A percentile compares a stretch with the other conserved stretches of the same genome.
phyloP scores from a whole-genome alignment of 768 basidiomycete species.

The Suillus discolor region DNA sequence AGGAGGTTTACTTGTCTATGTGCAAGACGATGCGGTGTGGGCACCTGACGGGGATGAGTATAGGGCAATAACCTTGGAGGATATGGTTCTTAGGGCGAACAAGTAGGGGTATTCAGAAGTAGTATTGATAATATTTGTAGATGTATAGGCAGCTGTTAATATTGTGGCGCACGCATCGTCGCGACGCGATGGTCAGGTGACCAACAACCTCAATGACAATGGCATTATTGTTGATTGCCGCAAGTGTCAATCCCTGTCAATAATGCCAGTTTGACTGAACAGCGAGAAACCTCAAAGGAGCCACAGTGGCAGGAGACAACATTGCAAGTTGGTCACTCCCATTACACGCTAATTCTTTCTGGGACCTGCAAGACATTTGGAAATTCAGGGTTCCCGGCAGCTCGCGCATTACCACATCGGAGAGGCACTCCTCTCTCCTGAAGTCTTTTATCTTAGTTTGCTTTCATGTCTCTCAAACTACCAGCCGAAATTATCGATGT shows the following conservation, averaged over 20 bases:
- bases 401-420: neutral
- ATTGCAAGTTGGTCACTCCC: neutral
- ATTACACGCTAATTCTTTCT: neutral
- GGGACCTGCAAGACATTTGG: neutral
- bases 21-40: constrained; percentile 95
- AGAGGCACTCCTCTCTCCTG: neutral
- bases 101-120: constrained; percentile 17
- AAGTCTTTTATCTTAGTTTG: neutral
- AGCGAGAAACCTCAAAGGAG: neutral
- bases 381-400: neutral
- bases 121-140: no score
- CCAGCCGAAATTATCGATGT: constrained; percentile 26
- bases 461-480: neutral
- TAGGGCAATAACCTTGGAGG: constrained; percentile 81
- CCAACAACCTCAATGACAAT: neutral
- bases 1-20: constrained; percentile 86
- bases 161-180: no score
- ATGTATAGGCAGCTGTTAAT: no score
- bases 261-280: neutral
- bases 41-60: constrained; percentile 67
- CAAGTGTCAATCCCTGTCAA: neutral
- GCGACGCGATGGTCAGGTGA: constrained; percentile 1
- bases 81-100: constrained; percentile 77
- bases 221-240: neutral
- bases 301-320: neutral